A percentile compares a stretch with the other conserved stretches of the same genome.
Conservation (phyloP, 192 early-diverging fungal species). For the Podochytrium sp. region DNA sequence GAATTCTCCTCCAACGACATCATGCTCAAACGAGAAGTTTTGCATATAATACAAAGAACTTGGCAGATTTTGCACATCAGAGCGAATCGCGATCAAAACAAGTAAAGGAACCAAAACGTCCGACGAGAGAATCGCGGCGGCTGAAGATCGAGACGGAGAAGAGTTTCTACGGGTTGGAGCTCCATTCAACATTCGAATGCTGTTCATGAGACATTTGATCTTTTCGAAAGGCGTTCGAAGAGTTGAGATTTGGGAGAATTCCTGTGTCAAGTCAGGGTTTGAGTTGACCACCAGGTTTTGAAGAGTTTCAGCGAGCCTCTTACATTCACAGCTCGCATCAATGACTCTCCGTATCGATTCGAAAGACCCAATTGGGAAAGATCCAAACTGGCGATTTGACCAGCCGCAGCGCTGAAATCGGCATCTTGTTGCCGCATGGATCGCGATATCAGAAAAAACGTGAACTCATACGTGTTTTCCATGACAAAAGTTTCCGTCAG, state of each 20-base stretch:
- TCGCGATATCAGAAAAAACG: constrained; percentile 34
- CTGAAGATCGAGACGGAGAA: neutral
- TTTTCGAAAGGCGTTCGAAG: constrained; percentile 47
- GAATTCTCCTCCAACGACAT: constrained; percentile 38
- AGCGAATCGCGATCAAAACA: constrained; percentile 38
- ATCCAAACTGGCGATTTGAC: constrained; percentile 21
- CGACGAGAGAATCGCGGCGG: constrained; percentile 11
- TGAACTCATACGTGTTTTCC: constrained; percentile 46
- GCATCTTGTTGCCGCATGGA: constrained; percentile 25
- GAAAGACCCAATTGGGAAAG: constrained; percentile 28
- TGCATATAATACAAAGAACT: constrained; percentile 43
- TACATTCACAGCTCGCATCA: constrained; percentile 29
- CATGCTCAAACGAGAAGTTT: constrained; percentile 41
- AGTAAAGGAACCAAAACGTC: constrained; percentile 44
- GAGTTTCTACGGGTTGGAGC: neutral
- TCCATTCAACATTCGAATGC: constrained; percentile 31
- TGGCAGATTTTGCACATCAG: constrained; percentile 40
- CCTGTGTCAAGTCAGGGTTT: constrained; percentile 9
- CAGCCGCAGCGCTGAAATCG: constrained; percentile 11
- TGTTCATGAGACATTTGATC: constrained; percentile 39
- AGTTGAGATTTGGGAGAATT: constrained; percentile 31
- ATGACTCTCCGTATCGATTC: constrained; percentile 12
- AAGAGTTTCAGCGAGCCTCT: neutral
- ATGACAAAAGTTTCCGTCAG: constrained; percentile 39
- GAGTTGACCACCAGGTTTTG: too few species aligned